Base-by-base conservation (phyloP, 495 filamentous ascomycete genomes). In the Bacidia gigantensis region DNA sequence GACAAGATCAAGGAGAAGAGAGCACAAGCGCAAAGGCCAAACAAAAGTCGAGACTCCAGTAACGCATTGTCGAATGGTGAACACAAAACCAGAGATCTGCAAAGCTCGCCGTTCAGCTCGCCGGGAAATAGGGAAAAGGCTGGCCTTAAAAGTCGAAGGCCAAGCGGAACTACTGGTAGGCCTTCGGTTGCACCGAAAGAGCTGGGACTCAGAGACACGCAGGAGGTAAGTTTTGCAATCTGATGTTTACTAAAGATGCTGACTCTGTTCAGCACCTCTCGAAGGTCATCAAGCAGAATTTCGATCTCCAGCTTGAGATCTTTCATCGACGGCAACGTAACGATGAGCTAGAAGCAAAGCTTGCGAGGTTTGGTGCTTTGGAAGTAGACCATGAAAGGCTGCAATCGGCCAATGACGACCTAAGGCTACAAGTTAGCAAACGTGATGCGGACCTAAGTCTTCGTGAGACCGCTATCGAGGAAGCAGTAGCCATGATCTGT, bases 231-330 rank as follows among this genome's bases (percentile, higher is more conserved):
- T 60, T 39, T 26, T 14, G 25, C 25, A 17, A 32, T 40, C 29
- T 14, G 7, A 5, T 35, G 7, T 38, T n/a, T 17, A 46, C 53
- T 11, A 59, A n/a, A 3, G 26, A 18, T 40, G 32, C 38, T 57
- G 14, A 52, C 23, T 11, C 9, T 2, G 38, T 26, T 53, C 54
- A 75, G 68, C 70, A 74, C 53, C 66, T 76, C 46, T 78, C 74
- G 1, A 85, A 77, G 45, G 68, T 94, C 43, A 81, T 83, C 60
- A 93, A 93, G 60, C 78, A 90, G 60, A 92, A 94, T 58, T 96
- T 94, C 60, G 85, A 89, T 60, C 71, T 96, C 52, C 94, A 94
- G 64, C 70, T 95, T 45, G 85, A 90, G 55, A 71, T 95, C 1
- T 85, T 78, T 58, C 84, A 95, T 56, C 74, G 82, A 17, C 64